Evolutionary conservation across 176 grass and related monocot genomes (phyloP).

Genomic region (Tuctoria greenei): DNA sequence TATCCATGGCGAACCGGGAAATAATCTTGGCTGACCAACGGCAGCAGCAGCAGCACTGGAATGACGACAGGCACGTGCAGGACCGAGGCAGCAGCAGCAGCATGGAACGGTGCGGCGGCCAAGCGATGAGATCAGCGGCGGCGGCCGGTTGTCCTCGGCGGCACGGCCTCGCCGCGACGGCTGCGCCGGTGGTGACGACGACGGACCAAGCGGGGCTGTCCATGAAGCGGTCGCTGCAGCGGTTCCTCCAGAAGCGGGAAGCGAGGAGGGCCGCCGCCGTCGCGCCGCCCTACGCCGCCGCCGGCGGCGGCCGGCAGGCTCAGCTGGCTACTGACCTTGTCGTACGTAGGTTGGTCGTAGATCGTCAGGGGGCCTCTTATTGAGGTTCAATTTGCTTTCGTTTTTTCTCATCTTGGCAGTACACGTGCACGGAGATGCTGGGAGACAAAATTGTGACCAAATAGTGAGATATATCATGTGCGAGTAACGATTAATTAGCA

Average conservation of each 20-base stretch:
- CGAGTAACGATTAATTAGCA: no score
- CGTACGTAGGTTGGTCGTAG: no score
- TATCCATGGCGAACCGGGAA: constrained; percentile 69
- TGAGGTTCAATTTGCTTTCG: no score
- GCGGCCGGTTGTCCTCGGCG: neutral
- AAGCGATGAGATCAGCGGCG: neutral
- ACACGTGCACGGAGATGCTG: no score
- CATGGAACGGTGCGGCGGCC: neutral
- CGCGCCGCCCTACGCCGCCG: constrained; percentile 29
- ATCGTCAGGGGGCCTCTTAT: no score
- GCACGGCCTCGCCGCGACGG: neutral
- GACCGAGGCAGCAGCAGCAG: constrained; percentile 1
- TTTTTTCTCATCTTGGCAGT: no score
- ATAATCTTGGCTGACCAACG: neutral
- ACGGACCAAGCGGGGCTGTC: constrained; percentile 43
- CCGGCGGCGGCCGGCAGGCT: neutral
- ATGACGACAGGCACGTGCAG: neutral
- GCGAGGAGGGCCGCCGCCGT: constrained; percentile 33
- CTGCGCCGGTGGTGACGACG: neutral
- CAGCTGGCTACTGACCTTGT: neutral
- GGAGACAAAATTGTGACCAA: no score
- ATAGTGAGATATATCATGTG: no score
- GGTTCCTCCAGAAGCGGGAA: constrained; percentile 68
- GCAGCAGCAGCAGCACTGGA: neutral
- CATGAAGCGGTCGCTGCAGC: constrained; percentile 72